phyloP scores from a whole-genome alignment of 768 basidiomycete species.

The Fistulinella prunicolor region DNA sequence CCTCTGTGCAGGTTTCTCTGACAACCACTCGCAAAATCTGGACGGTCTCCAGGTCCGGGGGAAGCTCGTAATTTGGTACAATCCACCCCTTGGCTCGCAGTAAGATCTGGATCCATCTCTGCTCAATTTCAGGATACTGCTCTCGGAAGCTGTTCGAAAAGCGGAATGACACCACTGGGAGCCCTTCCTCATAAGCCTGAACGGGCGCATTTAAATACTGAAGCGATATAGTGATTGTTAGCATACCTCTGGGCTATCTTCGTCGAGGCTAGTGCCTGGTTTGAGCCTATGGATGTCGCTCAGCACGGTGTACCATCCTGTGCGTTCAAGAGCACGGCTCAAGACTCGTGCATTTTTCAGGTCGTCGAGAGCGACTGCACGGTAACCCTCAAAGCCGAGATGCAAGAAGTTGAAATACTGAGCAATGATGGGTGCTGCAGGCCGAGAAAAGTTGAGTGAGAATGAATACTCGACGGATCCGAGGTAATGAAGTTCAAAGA shows the following conservation, averaged over 20 bases:
- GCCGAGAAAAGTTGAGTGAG: conserved; percentile 59
- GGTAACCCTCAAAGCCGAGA: conserved; percentile 55
- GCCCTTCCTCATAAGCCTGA: conserved; percentile 46
- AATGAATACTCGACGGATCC: conserved; percentile 71
- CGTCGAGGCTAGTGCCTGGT: conserved; percentile 35
- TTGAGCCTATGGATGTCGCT: conserved; percentile 53
- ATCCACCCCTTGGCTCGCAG: conserved; percentile 53
- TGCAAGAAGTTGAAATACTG: conserved; percentile 66
- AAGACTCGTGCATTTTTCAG: conserved; percentile 63
- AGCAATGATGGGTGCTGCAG: conserved; percentile 57
- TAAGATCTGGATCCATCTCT: conserved; percentile 54
- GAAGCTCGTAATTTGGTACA: conserved; percentile 59
- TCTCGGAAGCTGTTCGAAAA: conserved; percentile 53
- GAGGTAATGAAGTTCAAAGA: conserved; percentile 58
- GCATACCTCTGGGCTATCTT: conserved; percentile 56
- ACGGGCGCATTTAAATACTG: not conserved
- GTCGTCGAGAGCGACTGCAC: conserved; percentile 44
- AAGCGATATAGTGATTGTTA: conserved; percentile 3
- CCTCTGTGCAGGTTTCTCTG: conserved; percentile 51
- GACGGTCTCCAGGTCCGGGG: conserved; percentile 46
- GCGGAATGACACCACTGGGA: conserved; percentile 53
- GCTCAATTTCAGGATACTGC: conserved; percentile 54
- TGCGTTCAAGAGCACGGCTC: conserved; percentile 58
- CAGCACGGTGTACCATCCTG: conserved; percentile 49
- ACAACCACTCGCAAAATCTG: conserved; percentile 66